Evolutionary conservation across 2,329 filamentous ascomycete genomes (phyloP).

Genomic region (Parasarocladium wereldwijsianum): DNA sequence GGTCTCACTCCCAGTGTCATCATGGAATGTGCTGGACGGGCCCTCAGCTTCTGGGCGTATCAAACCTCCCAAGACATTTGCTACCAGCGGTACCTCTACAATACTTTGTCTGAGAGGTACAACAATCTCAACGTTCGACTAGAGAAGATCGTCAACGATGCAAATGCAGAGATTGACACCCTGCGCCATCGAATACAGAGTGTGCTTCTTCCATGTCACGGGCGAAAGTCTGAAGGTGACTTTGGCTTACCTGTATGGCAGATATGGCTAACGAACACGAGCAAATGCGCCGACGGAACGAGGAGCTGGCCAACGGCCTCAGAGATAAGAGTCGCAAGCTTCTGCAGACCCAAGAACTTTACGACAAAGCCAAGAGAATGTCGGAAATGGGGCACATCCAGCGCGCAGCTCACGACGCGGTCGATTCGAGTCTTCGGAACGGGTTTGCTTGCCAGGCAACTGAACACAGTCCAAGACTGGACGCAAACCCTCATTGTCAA

Average conservation of each 20-base stretch:
- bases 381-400: conserved; percentile 40
- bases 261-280: conserved; percentile 48
- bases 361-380: conserved; percentile 43
- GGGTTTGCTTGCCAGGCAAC: conserved; percentile 6
- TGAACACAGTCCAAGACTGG: not conserved
- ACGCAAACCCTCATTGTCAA: conserved; percentile 1
- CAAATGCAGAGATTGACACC: conserved; percentile 55
- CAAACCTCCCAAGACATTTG: conserved; percentile 70
- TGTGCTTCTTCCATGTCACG: conserved; percentile 14
- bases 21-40: conserved; percentile 74
- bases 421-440: conserved; percentile 14
- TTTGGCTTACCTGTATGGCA: conserved; percentile 12
- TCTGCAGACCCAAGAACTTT: conserved; percentile 51
- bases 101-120: conserved; percentile 60
- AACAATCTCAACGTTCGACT: conserved; percentile 46
- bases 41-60: conserved; percentile 74
- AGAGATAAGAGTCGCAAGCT: conserved; percentile 58
- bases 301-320: conserved; percentile 51
- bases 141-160: conserved; percentile 60
- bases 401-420: conserved; percentile 33
- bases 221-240: not conserved
- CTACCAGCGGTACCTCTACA: conserved; percentile 65
- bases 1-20: conserved; percentile 69
- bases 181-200: conserved; percentile 51
- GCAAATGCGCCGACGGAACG: conserved; percentile 51